Evolutionary conservation across 495 filamentous ascomycete genomes (phyloP), one percentile per base, ranked within the genome.

Genomic region (Penicillium silybi): DNA sequence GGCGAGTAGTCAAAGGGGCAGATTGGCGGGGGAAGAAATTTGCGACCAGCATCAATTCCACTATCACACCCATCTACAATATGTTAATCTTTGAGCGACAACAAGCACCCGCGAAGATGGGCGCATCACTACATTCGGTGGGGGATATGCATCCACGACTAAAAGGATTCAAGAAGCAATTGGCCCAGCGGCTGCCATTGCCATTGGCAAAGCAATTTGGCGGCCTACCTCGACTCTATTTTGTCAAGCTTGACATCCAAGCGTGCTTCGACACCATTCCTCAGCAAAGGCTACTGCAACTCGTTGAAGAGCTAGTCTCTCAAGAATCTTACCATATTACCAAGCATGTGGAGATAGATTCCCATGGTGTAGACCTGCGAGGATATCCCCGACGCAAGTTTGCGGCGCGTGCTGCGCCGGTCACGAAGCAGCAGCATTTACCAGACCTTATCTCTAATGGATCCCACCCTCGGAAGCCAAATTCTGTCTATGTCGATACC

Each of bases 221-320:
- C 11, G 20, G 32, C 8, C 29, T 58, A 10, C 59, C 62, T 9
- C 66, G 61, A 15, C 61, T 90, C 8, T 96, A 86, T 64, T 96
- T 97, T 59, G 91, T 86, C 37, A 98, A 97, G 66, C 73, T 96
- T 13, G 93, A 98, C 65, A 90, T 97, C 23, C 78, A 90, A 65
- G 81, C 90, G 8, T 96, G 93, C 47, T 98, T 96, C 64, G 93
- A 98, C 64, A 96, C 89, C 0, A 96, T 98, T 41, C 93, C 93
- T 0, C 95, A 97, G 59, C 60, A 76, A 34, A 77, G 77, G 4
- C 71, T 97, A n/a, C 58, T 97, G 44, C 55, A 65, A 19, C 65
- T 97, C 15, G 77, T 95, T 41, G 67, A 80, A 16, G 67, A 71
- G 2, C 73, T 96, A 17, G 75, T 87, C 16, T 77, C 80, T 6